Evolutionary conservation across 371 early-diverging fungal genomes (phyloP), one percentile per base, ranked within the genome.

Genomic region (Mucor circinelloides): DNA sequence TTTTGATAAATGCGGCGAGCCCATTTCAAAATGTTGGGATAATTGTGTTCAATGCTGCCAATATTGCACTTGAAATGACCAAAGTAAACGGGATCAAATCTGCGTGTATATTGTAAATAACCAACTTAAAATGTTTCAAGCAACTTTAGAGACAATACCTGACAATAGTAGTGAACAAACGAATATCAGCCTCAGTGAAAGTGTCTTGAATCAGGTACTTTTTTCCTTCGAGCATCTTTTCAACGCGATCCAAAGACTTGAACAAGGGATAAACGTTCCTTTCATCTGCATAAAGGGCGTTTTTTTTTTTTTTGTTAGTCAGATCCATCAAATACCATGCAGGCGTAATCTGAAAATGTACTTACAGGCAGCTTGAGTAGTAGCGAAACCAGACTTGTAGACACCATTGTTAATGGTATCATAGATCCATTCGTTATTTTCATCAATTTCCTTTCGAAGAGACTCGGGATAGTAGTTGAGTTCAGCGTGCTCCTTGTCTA

Each of bases 51-150:
- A 66, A 98, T 95, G 12, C 91, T 83, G 69, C 90, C 92, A 56
- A 89, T 70, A 73, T 95, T 96, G 81, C 96, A 91, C 77, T 94
- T 93, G 88, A 98, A 98, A 75, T 97, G 97, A 34, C 92, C 92
- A 50, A 88, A 88, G 73, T 95, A 95, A 17, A 95, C 95, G 6
- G 95, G 92, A 64, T 95, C 94, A 67, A 95, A 94, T 72, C 88
- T 80, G 58, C 46, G 31, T 50, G 21, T 25, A 23, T 50, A 19
- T 15, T n/a, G 13, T 36, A 12, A 46, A n/a, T 8, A n/a, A 21
- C 50, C 23, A 2, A 12, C 12, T 23, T 23, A 3, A 21, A 50
- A 25, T 9, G 23, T 23, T 50, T 50, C 25, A 23, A 48, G 12
- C 23, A 7, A 36, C 10, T 36, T 13, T 13, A 13, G 1, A 36